phyloP scores from a whole-genome alignment of 23 red algal genomes.

The Gracilaria domingensis region DNA sequence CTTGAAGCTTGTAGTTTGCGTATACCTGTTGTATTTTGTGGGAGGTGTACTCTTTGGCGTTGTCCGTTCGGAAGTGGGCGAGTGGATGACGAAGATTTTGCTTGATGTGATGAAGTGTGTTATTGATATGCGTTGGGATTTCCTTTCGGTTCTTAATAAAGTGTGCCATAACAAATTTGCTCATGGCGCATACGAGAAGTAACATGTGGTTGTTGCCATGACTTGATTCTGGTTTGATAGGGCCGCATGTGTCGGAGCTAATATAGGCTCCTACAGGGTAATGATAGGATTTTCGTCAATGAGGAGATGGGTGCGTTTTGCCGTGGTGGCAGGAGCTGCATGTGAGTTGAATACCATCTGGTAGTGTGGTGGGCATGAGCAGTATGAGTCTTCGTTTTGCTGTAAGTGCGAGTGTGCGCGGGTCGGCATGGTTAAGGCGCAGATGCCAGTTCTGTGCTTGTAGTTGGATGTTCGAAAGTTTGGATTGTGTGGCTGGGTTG shows the following conservation, averaged over 20 bases:
- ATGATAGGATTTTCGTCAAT: not conserved
- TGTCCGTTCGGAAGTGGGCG: too few species aligned
- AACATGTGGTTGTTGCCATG: slow-evolving; percentile 21
- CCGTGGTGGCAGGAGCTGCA: not conserved
- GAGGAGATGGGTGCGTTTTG: not conserved
- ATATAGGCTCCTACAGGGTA: not conserved
- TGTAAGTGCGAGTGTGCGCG: not conserved
- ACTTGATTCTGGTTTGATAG: not conserved
- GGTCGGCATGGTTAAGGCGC: not conserved
- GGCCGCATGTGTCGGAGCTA: not conserved
- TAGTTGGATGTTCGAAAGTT: not conserved
- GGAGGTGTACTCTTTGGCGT: too few species aligned
- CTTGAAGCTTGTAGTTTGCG: too few species aligned
- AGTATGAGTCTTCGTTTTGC: not conserved
- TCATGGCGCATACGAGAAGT: not conserved
- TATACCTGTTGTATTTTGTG: too few species aligned
- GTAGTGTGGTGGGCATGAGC: not conserved
- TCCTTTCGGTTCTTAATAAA: too few species aligned
- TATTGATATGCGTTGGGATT: too few species aligned
- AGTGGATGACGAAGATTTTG: too few species aligned
- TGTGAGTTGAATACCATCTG: not conserved
- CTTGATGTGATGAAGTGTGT: too few species aligned
- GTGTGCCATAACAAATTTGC: too few species aligned
- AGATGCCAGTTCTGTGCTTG: not conserved
- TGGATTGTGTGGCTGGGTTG: not conserved